Conservation (phyloP, 495 filamentous ascomycete species). For the Margaritispora aquatica region DNA sequence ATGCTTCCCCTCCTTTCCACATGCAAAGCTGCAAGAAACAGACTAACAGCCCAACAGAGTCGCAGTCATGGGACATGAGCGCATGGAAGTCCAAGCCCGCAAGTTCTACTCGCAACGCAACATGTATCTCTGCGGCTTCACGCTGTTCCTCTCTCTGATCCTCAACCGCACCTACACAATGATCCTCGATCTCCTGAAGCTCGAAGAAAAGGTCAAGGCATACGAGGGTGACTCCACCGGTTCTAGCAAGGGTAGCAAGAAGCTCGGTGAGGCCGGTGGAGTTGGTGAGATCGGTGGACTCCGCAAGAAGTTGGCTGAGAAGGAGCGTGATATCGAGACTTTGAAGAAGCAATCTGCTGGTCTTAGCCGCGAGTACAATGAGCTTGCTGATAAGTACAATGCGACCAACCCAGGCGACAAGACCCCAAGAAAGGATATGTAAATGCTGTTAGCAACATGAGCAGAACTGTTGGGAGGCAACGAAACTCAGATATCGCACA, state of each 20-base stretch:
- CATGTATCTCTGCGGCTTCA: slow-evolving; percentile 99
- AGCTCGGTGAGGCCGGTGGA: slow-evolving; percentile 57
- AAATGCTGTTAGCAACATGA: slow-evolving; percentile 12
- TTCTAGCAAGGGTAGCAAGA: slow-evolving; percentile 61
- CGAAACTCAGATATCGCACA: neutral
- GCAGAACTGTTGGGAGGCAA: neutral
- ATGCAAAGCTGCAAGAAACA: neutral
- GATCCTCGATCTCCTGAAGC: slow-evolving; percentile 89
- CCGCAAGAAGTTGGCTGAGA: slow-evolving; percentile 60
- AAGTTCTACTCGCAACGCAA: slow-evolving; percentile 99
- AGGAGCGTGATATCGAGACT: slow-evolving; percentile 68
- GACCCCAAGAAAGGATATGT: slow-evolving; percentile 31
- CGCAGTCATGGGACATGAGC: slow-evolving; percentile 77
- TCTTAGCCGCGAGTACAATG: slow-evolving; percentile 71
- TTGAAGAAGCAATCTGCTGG: slow-evolving; percentile 83
- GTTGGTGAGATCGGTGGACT: slow-evolving; percentile 70
- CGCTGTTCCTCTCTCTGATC: slow-evolving; percentile 95
- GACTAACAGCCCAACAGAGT: slow-evolving; percentile 39
- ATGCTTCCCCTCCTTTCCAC: slow-evolving; percentile 19
- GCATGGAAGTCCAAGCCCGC: slow-evolving; percentile 96
- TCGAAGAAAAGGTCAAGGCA: slow-evolving; percentile 87
- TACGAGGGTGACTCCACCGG: slow-evolving; percentile 73
- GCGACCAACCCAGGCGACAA: slow-evolving; percentile 31
- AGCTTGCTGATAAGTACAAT: slow-evolving; percentile 72
- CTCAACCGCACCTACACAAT: slow-evolving; percentile 98